A percentile compares a stretch with the other conserved stretches of the same genome.
Evolutionary conservation across 176 grass and related monocot genomes (phyloP).

Genomic region (Raddia guianensis): DNA sequence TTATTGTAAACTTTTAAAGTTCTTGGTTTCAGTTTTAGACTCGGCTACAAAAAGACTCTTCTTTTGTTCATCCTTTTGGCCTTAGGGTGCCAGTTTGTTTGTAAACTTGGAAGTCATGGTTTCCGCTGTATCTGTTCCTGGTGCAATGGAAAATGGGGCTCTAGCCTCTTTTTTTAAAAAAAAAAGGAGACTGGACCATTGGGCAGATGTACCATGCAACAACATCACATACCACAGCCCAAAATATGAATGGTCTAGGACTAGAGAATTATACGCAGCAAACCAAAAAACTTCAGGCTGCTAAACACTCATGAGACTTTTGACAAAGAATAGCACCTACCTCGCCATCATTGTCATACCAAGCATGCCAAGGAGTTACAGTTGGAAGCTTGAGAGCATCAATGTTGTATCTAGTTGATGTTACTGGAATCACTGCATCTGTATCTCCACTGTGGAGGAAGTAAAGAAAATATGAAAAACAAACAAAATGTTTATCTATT

Average conservation of each 20-base stretch:
- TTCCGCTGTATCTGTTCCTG: too few relatives aligned
- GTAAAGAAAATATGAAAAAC: slow-evolving; percentile 17
- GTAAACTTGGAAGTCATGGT: too few relatives aligned
- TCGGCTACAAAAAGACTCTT: too few relatives aligned
- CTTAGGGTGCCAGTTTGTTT: too few relatives aligned
- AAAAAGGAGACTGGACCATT: background rate
- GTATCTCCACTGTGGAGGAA: slow-evolving; percentile 88
- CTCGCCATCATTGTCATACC: slow-evolving; percentile 91
- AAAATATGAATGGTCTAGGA: slow-evolving; percentile 26
- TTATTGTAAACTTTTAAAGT: too few relatives aligned
- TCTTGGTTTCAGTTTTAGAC: too few relatives aligned
- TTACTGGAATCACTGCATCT: slow-evolving; percentile 88
- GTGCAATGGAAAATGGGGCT: too few relatives aligned
- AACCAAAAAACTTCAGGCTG: slow-evolving; percentile 4
- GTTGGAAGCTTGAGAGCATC: slow-evolving; percentile 88
- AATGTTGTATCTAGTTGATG: slow-evolving; percentile 85
- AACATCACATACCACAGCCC: background rate
- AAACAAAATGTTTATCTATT: background rate
- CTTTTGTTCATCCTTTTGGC: too few relatives aligned
- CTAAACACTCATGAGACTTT: slow-evolving; percentile 19
- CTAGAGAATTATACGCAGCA: background rate
- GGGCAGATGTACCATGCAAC: slow-evolving; percentile 11
- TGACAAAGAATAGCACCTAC: slow-evolving; percentile 46
- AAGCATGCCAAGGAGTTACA: slow-evolving; percentile 78
- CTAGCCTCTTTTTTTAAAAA: too few relatives aligned